Percentiles rank a stretch among this genome's conserved stretches.
Conservation (phyloP, 2,329 filamentous ascomycete species). For the Talaromyces atroroseus region DNA sequence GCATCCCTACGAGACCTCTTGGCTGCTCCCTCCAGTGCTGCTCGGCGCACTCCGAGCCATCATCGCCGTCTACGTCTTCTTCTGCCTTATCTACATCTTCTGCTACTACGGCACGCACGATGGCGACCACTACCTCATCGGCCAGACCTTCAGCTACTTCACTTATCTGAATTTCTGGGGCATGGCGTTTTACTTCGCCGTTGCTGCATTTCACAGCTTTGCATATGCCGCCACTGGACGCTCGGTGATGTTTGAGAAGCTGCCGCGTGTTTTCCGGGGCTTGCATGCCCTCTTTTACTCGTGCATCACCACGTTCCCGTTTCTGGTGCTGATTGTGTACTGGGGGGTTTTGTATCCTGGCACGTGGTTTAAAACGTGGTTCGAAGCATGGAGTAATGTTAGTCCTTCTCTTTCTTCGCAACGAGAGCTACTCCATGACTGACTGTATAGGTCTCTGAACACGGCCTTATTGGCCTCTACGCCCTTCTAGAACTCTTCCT, state of each 20-base stretch:
- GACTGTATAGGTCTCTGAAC: constrained; percentile 54
- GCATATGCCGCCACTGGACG: constrained; percentile 55
- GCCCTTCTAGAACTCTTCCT: constrained; percentile 71
- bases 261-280: constrained; percentile 58
- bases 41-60: constrained; percentile 42
- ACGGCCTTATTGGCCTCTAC: constrained; percentile 67
- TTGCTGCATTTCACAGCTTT: constrained; percentile 63
- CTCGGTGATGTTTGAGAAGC: constrained; percentile 52
- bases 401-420: background rate
- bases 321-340: constrained; percentile 66
- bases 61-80: constrained; percentile 61
- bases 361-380: constrained; percentile 47
- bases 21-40: constrained; percentile 63
- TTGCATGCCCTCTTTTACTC: constrained; percentile 62
- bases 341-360: constrained; percentile 58
- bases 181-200: constrained; percentile 69
- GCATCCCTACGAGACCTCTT: constrained; percentile 72
- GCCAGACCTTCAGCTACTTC: constrained; percentile 70
- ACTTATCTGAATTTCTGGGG: constrained; percentile 80
- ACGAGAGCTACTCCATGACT: background rate
- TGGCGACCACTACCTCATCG: constrained; percentile 42
- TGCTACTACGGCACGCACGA: constrained; percentile 56
- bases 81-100: constrained; percentile 63
- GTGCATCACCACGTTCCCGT: constrained; percentile 58
- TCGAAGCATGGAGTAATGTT: constrained; percentile 49